These are phyloP conservation scores for Fusarium foetens DNA, from an alignment of 2,329 filamentous ascomycete species.

Conservation along the genomic window DNA sequence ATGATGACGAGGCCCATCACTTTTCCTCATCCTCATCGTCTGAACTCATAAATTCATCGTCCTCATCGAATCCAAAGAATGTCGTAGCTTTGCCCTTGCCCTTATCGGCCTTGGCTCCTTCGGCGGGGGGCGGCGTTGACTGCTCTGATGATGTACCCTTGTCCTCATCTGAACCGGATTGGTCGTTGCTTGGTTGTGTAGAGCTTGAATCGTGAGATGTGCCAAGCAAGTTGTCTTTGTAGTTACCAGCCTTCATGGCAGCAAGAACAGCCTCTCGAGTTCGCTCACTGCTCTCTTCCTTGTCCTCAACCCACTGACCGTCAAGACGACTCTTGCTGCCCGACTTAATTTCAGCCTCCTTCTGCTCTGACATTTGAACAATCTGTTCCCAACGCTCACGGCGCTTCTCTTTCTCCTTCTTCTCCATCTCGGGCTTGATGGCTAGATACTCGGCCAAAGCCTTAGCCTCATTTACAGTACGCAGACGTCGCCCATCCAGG, in stretches of 20 bases:
- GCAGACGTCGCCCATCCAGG: constrained; percentile 86
- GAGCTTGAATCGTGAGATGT: constrained; percentile 62
- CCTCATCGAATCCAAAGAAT: constrained; percentile 83
- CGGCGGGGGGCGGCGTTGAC: constrained; percentile 61
- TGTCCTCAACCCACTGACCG: constrained; percentile 94
- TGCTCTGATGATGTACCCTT: constrained; percentile 56
- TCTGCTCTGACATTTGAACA: constrained; percentile 83
- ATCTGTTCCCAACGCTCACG: constrained; percentile 88
- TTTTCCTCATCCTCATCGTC: constrained; percentile 62
- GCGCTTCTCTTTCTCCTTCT: constrained; percentile 88
- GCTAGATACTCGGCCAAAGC: constrained; percentile 93
- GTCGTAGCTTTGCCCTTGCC: constrained; percentile 55
- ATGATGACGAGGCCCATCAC: background rate
- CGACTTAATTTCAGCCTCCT: constrained; percentile 83
- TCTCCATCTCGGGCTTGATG: constrained; percentile 97
- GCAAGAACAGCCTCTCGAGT: constrained; percentile 79
- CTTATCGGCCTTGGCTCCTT: constrained; percentile 53
- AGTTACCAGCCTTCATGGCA: constrained; percentile 73
- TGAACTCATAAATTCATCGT: constrained; percentile 78
- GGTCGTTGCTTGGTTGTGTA: constrained; percentile 44
- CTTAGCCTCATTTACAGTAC: constrained; percentile 95
- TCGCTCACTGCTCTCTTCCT: constrained; percentile 88
- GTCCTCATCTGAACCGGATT: constrained; percentile 51
- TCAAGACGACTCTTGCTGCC: constrained; percentile 79
- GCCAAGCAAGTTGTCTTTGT: constrained; percentile 68